Base-by-base conservation (phyloP, 306 rosid species). In the Gastrolobium bilobum region DNA sequence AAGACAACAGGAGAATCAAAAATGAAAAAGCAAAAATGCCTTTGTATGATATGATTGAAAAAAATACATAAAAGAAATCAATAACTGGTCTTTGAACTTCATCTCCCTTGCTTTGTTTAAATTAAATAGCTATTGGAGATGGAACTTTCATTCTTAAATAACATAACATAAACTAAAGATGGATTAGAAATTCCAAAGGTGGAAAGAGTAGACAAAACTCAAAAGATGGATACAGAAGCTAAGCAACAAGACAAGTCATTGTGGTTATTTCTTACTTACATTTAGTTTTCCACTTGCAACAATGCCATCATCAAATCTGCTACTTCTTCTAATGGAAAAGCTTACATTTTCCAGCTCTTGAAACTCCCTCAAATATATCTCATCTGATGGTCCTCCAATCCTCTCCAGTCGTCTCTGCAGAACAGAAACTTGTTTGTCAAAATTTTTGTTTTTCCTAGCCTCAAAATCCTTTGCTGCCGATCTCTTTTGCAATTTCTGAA, bases 331-430 rank as follows among this genome's bases (percentile, higher is more conserved):
- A 57, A 84, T 58, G 0, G 90, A 88, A 15, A 91, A 68, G 83
- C 89, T 87, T 65, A 89, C 81, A 65, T 88, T 93, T 26, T 85
- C 88, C 91, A 88, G 83, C 84, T 86, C 92, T 83, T 65, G 89
- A 72, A 90, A 91, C 88, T 84, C 86, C 66, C 84, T 84, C 73
- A 84, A 84, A 35, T 76, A 81, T 42, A 79, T 62, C 81, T 87
- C 91, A 69, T 89, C 91, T 0, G 93, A 84, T 15, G 87, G 67
- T 82, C 74, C 87, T 84, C 85, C 89, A 71, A 87, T 80, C 86
- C 84, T 88, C 82, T 92, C 88, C 2, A 88, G 80, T 70, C 85
- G 68, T 60, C 81, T 85, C 88, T 65, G 87, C 67, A 92, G 88
- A 76, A 81, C 81, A 2, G 86, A 79, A 5, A 88, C 84, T 76